Evolutionary conservation across 345 rosid species (phyloP).

Genomic region (Populus davidiana): DNA sequence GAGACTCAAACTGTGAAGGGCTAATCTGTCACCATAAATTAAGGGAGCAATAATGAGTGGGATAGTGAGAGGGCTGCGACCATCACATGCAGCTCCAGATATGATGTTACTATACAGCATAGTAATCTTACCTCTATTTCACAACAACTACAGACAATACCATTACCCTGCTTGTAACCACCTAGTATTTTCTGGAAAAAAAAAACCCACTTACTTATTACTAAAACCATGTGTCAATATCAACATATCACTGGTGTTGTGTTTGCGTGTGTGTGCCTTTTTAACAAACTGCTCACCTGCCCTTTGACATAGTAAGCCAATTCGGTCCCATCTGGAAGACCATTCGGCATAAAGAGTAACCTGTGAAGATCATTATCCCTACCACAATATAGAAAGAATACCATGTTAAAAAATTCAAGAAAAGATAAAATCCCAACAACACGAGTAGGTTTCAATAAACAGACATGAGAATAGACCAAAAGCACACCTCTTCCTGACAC

Average conservation of each 20-base stretch:
- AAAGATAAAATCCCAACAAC: background rate
- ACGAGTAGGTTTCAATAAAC: background rate
- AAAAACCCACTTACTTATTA: background rate
- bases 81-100: slow-evolving; percentile 1
- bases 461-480: background rate
- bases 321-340: slow-evolving; percentile 90
- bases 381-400: slow-evolving; percentile 16
- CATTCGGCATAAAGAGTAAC: slow-evolving; percentile 87
- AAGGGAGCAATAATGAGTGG: slow-evolving; percentile 2
- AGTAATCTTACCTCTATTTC: slow-evolving; percentile 55
- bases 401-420: slow-evolving; percentile 1
- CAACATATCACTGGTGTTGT: background rate
- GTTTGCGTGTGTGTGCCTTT: background rate
- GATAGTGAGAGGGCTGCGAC: background rate
- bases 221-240: background rate
- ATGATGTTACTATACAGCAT: background rate
- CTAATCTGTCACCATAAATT: slow-evolving; percentile 57
- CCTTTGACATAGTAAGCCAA: slow-evolving; percentile 82
- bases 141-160: slow-evolving; percentile 85
- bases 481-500: slow-evolving; percentile 61
- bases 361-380: slow-evolving; percentile 98
- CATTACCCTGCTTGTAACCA: slow-evolving; percentile 87
- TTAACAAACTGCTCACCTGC: slow-evolving; percentile 47
- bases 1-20: slow-evolving; percentile 98
- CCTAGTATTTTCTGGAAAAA: slow-evolving; percentile 54